These are phyloP conservation scores for Scedosporium minutisporum DNA, from an alignment of 2,329 filamentous ascomycete species.

Conservation along the genomic window DNA sequence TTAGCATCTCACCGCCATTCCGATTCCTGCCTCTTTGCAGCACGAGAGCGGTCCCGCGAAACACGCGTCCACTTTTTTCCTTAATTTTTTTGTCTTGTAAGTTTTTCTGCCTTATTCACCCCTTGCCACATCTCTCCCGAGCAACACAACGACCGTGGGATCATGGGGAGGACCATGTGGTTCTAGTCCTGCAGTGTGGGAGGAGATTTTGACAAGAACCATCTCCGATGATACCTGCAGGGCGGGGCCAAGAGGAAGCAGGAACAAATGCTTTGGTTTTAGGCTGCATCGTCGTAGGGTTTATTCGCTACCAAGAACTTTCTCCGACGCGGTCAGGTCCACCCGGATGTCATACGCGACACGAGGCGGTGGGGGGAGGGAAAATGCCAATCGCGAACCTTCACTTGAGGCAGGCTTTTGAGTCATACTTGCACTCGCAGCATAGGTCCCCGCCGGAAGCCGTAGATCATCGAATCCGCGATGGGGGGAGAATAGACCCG, in stretches of 20 bases:
- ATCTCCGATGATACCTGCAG: background rate
- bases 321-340: too few species aligned
- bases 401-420: background rate
- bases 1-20: conserved; percentile 6
- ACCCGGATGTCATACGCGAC: too few species aligned
- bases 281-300: too few species aligned
- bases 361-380: background rate
- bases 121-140: background rate
- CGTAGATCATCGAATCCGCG: too few species aligned
- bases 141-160: too few species aligned
- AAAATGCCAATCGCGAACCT: background rate
- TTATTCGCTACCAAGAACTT: too few species aligned
- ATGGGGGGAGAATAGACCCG: background rate
- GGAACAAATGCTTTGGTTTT: too few species aligned
- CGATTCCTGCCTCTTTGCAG: background rate
- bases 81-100: background rate
- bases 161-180: too few species aligned
- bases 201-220: too few species aligned
- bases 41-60: background rate
- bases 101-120: background rate
- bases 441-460: too few species aligned
- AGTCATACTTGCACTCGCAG: background rate
- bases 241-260: too few species aligned
- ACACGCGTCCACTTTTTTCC: background rate
- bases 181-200: too few species aligned